These are phyloP conservation scores for Extremus antarcticus DNA, from an alignment of 495 filamentous ascomycete genomes.

Conservation along the genomic window DNA sequence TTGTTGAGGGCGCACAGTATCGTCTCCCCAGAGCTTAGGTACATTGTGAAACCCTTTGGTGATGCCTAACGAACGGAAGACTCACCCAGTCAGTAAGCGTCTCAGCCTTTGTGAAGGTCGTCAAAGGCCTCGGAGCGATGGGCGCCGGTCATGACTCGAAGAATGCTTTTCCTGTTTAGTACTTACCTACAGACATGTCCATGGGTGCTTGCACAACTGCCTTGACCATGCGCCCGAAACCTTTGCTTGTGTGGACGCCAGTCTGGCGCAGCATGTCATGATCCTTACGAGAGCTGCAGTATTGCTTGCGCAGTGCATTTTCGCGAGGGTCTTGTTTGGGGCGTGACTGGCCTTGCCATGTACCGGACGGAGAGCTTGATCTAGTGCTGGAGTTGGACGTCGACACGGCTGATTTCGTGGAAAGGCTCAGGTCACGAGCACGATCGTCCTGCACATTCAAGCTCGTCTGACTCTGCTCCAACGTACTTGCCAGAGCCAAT, in stretches of 20 bases:
- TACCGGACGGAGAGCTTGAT: neutral
- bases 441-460: neutral
- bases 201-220: conserved; percentile 1
- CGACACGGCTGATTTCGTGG: neutral
- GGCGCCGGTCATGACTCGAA: too few species aligned
- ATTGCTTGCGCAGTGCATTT: neutral
- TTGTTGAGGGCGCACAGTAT: conserved; percentile 7
- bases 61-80: too few species aligned
- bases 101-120: neutral
- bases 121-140: too few species aligned
- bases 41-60: conserved; percentile 16
- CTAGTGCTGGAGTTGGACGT: neutral
- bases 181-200: neutral
- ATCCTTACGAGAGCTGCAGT: neutral
- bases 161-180: too few species aligned
- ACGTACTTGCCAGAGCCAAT: neutral
- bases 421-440: neutral
- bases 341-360: neutral
- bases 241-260: conserved; percentile 8
- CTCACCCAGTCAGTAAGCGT: conserved; percentile 54
- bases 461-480: neutral
- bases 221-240: conserved; percentile 10
- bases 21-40: conserved; percentile 15
- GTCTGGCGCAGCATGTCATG: neutral
- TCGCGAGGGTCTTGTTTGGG: neutral